phyloP scores from a whole-genome alignment of 768 basidiomycete genomes.

The Pleurotus tuber-regium region DNA sequence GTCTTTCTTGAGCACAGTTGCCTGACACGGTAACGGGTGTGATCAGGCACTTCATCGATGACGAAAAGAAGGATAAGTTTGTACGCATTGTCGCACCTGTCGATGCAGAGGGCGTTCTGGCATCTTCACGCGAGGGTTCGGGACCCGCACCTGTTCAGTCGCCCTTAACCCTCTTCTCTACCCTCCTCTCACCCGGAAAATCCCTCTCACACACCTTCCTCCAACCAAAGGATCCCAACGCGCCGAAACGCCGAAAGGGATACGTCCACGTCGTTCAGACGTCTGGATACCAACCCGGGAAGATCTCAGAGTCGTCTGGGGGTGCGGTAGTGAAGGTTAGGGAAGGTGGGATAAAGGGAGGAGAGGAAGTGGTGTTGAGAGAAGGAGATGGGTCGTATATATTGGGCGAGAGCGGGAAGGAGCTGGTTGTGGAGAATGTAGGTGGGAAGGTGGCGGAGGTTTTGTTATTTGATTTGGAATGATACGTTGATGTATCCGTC shows the following conservation, averaged over 20 bases:
- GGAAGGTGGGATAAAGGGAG: constrained; percentile 32
- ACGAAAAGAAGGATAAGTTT: constrained; percentile 74
- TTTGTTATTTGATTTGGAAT: constrained; percentile 77
- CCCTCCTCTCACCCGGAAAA: constrained; percentile 43
- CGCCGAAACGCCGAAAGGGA: constrained; percentile 54
- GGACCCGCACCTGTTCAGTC: constrained; percentile 85
- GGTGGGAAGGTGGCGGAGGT: constrained; percentile 71
- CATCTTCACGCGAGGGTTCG: constrained; percentile 56
- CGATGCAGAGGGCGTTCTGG: constrained; percentile 49
- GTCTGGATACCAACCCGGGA: constrained; percentile 72
- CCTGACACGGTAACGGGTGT: too few relatives aligned
- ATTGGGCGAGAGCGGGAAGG: constrained; percentile 41
- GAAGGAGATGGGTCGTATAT: constrained; percentile 92
- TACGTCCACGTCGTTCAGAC: constrained; percentile 88
- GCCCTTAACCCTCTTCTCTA: constrained; percentile 68
- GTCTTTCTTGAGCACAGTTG: too few relatives aligned
- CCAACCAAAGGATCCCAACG: too few relatives aligned
- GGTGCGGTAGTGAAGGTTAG: constrained; percentile 60
- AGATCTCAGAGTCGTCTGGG: constrained; percentile 32
- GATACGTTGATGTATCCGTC: too few relatives aligned
- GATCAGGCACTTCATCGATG: constrained; percentile 81
- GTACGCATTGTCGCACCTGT: constrained; percentile 76
- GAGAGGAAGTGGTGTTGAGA: constrained; percentile 50
- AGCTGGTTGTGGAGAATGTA: constrained; percentile 49
- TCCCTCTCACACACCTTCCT: constrained; percentile 13